Conservation (phyloP, 495 filamentous ascomycete species). For the Annulohypoxylon moriforme region DNA sequence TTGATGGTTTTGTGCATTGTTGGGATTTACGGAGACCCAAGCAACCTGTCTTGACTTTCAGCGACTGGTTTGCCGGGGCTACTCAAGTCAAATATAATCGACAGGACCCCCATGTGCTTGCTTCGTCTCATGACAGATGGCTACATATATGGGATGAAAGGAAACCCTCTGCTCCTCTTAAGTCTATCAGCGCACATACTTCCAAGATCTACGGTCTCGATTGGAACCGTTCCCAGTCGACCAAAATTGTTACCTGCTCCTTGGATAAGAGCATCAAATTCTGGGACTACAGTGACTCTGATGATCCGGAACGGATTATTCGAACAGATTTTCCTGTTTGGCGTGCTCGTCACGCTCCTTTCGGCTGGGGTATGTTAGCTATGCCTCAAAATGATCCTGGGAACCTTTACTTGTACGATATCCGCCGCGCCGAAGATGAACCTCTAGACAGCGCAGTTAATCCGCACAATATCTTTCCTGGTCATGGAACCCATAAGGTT, state of each 20-base stretch:
- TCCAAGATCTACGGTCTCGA: slow-evolving; percentile 97
- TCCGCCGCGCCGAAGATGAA: slow-evolving; percentile 57
- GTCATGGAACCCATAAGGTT: slow-evolving; percentile 82
- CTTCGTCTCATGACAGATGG: slow-evolving; percentile 88
- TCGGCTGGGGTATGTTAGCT: slow-evolving; percentile 85
- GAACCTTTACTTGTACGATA: slow-evolving; percentile 87
- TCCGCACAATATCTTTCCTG: slow-evolving; percentile 79
- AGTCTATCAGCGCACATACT: slow-evolving; percentile 87
- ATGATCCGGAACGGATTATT: slow-evolving; percentile 78
- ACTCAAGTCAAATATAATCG: slow-evolving; percentile 97
- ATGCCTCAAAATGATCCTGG: slow-evolving; percentile 92
- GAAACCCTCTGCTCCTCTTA: slow-evolving; percentile 80
- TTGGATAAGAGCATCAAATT: slow-evolving; percentile 93
- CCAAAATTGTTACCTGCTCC: slow-evolving; percentile 84
- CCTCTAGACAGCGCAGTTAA: slow-evolving; percentile 59
- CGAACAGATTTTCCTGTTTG: slow-evolving; percentile 87
- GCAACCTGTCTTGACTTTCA: slow-evolving; percentile 83
- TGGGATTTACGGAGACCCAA: slow-evolving; percentile 87
- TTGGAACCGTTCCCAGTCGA: slow-evolving; percentile 83
- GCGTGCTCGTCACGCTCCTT: slow-evolving; percentile 94
- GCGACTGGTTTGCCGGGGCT: slow-evolving; percentile 93
- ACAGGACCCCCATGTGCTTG: slow-evolving; percentile 83
- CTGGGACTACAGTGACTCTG: slow-evolving; percentile 81
- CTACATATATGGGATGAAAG: slow-evolving; percentile 92
- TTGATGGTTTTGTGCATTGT: slow-evolving; percentile 92